phyloP scores from a whole-genome alignment of 768 basidiomycete genomes.

The Bullera alba region DNA sequence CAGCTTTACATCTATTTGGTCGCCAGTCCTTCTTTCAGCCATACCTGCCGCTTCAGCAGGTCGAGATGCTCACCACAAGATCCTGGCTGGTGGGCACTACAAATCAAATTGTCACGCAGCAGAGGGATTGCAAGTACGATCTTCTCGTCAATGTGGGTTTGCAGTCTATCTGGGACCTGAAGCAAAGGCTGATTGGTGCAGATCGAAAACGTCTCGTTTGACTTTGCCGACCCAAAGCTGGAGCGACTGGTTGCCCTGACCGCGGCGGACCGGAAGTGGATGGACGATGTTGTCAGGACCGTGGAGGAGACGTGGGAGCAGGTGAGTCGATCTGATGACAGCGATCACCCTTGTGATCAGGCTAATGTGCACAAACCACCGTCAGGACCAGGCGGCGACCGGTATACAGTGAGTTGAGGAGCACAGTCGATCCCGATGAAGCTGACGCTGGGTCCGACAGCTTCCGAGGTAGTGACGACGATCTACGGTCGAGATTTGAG shows the following conservation, averaged over 20 bases:
- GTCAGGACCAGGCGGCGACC: slow-evolving; percentile 6
- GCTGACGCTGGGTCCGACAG: slow-evolving; percentile 46
- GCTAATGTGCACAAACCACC: not conserved
- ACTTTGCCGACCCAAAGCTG: slow-evolving; percentile 74
- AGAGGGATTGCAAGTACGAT: slow-evolving; percentile 71
- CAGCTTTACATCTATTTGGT: slow-evolving; percentile 23
- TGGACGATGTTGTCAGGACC: slow-evolving; percentile 62
- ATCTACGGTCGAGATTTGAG: slow-evolving; percentile 83
- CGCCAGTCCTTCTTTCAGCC: slow-evolving; percentile 96
- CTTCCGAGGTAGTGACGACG: slow-evolving; percentile 95
- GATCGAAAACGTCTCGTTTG: slow-evolving; percentile 79
- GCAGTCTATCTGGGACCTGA: not conserved
- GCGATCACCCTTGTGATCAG: too few species aligned
- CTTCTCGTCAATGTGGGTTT: slow-evolving; percentile 71
- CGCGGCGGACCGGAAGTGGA: slow-evolving; percentile 92
- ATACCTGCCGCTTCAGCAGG: slow-evolving; percentile 88
- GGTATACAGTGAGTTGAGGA: not conserved
- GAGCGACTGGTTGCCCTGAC: slow-evolving; percentile 75
- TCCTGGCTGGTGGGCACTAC: slow-evolving; percentile 81
- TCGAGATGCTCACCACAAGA: slow-evolving; percentile 73
- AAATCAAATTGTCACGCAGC: slow-evolving; percentile 88
- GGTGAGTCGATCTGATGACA: slow-evolving; percentile 19
- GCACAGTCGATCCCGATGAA: not conserved
- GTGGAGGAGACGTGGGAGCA: slow-evolving; percentile 44
- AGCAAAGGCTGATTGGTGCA: slow-evolving; percentile 38